These are phyloP conservation scores for Dendrostoma leiphaemia DNA, from an alignment of 2,329 filamentous ascomycete species.

Conservation along the genomic window DNA sequence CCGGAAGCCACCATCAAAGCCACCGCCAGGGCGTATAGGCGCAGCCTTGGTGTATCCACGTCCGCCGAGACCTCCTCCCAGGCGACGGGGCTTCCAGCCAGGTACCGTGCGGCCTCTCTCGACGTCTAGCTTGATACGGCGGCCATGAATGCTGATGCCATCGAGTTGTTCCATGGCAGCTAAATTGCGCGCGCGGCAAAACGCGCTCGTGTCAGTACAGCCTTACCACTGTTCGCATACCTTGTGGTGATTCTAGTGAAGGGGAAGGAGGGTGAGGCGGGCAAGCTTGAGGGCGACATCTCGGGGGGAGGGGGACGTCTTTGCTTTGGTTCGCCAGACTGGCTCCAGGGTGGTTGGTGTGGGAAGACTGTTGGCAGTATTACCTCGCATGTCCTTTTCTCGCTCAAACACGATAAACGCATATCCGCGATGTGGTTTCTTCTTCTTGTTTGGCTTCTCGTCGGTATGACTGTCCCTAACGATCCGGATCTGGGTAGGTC, in stretches of 20 bases:
- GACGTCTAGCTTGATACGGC: constrained; percentile 90
- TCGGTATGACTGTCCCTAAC: constrained; percentile 72
- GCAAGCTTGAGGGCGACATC: constrained; percentile 59
- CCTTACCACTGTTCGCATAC: constrained; percentile 51
- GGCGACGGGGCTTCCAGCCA: constrained; percentile 87
- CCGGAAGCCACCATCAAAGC: constrained; percentile 55
- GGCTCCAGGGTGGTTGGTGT: constrained; percentile 42
- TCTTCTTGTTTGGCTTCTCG: constrained; percentile 71
- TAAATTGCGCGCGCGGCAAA: constrained; percentile 58
- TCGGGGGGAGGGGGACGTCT: constrained; percentile 36
- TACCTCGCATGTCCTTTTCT: constrained; percentile 99
- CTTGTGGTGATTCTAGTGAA: constrained; percentile 24
- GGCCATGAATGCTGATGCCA: constrained; percentile 88
- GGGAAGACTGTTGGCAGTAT: constrained; percentile 45
- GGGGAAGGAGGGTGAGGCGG: constrained; percentile 38
- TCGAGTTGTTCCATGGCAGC: constrained; percentile 86
- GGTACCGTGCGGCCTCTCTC: constrained; percentile 93
- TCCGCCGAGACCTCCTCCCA: constrained; percentile 89
- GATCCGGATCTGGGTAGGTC: constrained; percentile 71
- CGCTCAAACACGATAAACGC: constrained; percentile 96
- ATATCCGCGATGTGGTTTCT: constrained; percentile 83
- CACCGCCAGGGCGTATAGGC: constrained; percentile 67
- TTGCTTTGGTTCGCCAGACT: constrained; percentile 27
- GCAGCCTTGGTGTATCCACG: constrained; percentile 86
- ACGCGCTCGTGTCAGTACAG: constrained; percentile 66